Evolutionary conservation across 2,329 filamentous ascomycete species (phyloP).

Genomic region (Talaromyces sp.): DNA sequence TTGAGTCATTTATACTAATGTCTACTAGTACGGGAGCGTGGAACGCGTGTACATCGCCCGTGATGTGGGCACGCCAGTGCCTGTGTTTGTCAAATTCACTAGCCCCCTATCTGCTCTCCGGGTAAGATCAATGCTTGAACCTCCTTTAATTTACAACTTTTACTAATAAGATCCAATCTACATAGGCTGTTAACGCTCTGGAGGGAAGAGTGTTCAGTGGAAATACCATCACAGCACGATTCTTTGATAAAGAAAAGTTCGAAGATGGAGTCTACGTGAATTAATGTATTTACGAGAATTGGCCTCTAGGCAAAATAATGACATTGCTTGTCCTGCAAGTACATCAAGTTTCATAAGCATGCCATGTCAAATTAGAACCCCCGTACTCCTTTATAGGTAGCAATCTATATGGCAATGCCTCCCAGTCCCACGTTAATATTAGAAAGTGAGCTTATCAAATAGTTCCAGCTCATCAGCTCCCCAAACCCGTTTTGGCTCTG

Average conservation of each 20-base stretch:
- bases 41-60: conserved; percentile 77
- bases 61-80: conserved; percentile 53
- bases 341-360: neutral
- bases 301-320: neutral
- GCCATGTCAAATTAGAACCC: neutral
- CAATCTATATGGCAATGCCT: neutral
- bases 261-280: conserved; percentile 62
- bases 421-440: neutral
- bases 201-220: conserved; percentile 87
- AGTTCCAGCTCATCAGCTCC: neutral
- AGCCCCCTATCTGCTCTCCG: conserved; percentile 80
- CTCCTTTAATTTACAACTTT: neutral
- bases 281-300: neutral
- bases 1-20: neutral
- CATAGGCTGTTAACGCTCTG: conserved; percentile 82
- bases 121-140: conserved; percentile 55
- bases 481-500: neutral
- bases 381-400: neutral
- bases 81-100: conserved; percentile 93
- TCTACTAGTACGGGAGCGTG: conserved; percentile 72
- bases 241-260: conserved; percentile 82
- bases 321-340: neutral
- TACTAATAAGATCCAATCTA: conserved; percentile 1
- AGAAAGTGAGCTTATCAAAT: conserved; percentile 1
- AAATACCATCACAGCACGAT: conserved; percentile 78